A percentile compares a stretch with the other conserved stretches of the same genome.
phyloP scores from a whole-genome alignment of 78 protist genomes.

The Cavenderia fasciculata region DNA sequence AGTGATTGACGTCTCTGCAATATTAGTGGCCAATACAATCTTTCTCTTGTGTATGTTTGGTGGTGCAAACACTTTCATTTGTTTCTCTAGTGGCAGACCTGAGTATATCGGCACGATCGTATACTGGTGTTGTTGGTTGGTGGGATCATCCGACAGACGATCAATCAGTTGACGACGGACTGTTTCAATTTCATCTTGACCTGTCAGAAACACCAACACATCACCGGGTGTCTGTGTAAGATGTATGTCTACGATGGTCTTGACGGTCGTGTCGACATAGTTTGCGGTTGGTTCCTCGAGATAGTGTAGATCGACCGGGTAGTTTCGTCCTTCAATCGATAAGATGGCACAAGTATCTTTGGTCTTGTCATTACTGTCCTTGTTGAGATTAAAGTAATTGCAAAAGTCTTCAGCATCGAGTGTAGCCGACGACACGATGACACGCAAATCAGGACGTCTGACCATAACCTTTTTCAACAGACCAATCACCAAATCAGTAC shows the following conservation, averaged over 20 bases:
- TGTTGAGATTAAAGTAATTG: slow-evolving; percentile 75
- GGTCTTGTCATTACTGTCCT: not conserved
- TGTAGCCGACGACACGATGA: slow-evolving; percentile 96
- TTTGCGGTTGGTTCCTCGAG: slow-evolving; percentile 91
- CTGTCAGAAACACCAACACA: slow-evolving; percentile 97
- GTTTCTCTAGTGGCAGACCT: slow-evolving; percentile 80
- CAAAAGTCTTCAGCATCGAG: slow-evolving; percentile 86
- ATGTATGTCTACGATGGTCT: slow-evolving; percentile 98
- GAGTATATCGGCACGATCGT: slow-evolving; percentile 82
- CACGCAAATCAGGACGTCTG: slow-evolving; percentile 78
- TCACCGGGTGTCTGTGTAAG: slow-evolving; percentile 98
- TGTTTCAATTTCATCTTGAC: slow-evolving; percentile 84
- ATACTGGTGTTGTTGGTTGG: not conserved
- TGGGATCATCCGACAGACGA: not conserved
- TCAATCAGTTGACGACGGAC: not conserved
- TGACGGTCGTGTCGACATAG: slow-evolving; percentile 97
- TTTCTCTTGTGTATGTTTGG: slow-evolving; percentile 86
- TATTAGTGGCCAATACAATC: slow-evolving; percentile 95
- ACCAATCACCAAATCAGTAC: slow-evolving; percentile 87
- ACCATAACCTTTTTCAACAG: slow-evolving; percentile 76
- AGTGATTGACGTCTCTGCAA: slow-evolving; percentile 97
- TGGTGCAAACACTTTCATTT: slow-evolving; percentile 69
- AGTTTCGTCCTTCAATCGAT: slow-evolving; percentile 76
- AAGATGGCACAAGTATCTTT: slow-evolving; percentile 58
- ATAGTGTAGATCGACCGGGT: slow-evolving; percentile 77